phyloP scores from a whole-genome alignment of 2,329 filamentous ascomycete genomes.

The Neophaeococcomyces aloes region DNA sequence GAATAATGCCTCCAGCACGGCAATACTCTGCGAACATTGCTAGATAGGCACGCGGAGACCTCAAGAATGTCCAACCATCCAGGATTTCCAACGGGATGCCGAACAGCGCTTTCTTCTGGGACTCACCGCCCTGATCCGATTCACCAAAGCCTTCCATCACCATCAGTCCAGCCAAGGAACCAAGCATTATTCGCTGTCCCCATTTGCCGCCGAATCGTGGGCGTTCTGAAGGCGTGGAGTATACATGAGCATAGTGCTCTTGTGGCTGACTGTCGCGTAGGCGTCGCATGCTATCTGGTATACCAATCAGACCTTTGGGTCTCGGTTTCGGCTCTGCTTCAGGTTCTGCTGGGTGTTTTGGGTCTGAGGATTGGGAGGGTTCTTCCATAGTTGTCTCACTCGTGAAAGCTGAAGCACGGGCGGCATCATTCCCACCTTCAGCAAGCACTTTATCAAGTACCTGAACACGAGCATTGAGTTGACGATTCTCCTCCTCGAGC shows the following conservation, averaged over 20 bases:
- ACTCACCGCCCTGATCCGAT: constrained; percentile 54
- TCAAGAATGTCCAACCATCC: constrained; percentile 32
- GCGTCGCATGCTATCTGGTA: constrained; percentile 34
- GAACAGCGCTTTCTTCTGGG: constrained; percentile 55
- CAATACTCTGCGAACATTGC: constrained; percentile 19
- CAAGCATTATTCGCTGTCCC: constrained; percentile 74
- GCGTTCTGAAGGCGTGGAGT: constrained; percentile 31
- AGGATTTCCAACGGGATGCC: constrained; percentile 53
- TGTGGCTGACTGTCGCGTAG: constrained; percentile 28
- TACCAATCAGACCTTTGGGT: constrained; percentile 33
- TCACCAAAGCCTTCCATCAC: constrained; percentile 69
- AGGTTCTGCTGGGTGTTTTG: constrained; percentile 27
- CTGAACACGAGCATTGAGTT: constrained; percentile 66
- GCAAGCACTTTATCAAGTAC: constrained; percentile 62
- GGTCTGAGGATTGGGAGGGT: constrained; percentile 2
- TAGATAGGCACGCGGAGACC: constrained; percentile 20
- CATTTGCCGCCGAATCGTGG: constrained; percentile 41
- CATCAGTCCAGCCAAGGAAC: constrained; percentile 85
- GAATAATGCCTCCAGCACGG: constrained; percentile 19
- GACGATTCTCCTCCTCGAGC: constrained; percentile 67
- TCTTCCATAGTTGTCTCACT: constrained; percentile 20
- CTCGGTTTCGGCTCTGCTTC: constrained; percentile 4
- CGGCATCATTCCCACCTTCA: constrained; percentile 25
- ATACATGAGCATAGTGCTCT: constrained; percentile 21
- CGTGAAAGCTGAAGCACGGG: constrained; percentile 20